These are phyloP conservation scores for Lagenaria siceraria DNA, from an alignment of 306 rosid species.

Conservation along the genomic window DNA sequence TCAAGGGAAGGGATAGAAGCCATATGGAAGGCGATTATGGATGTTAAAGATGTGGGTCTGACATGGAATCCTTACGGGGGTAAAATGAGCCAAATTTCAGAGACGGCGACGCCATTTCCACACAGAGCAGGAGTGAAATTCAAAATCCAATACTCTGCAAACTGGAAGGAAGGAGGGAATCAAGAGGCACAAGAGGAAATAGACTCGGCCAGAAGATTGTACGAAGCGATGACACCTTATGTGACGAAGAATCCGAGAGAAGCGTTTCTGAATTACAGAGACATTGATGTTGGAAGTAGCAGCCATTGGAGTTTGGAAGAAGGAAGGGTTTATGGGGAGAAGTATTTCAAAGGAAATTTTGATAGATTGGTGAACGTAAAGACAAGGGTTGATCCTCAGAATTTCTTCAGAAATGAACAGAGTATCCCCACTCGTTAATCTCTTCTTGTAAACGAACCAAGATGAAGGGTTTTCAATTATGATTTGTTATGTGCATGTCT, in stretches of 20 bases:
- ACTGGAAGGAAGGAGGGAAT: conserved; percentile 31
- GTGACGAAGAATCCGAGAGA: conserved; percentile 57
- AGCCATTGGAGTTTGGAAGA: neutral
- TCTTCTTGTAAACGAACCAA: neutral
- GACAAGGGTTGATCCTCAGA: conserved; percentile 17
- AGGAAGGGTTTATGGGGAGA: conserved; percentile 17
- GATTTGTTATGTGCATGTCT: neutral
- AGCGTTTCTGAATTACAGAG: conserved; percentile 38
- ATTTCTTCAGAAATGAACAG: conserved; percentile 26
- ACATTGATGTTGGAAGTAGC: conserved; percentile 43
- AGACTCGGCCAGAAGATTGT: conserved; percentile 9
- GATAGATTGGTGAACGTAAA: conserved; percentile 15
- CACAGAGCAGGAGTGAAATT: conserved; percentile 38
- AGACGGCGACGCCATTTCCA: conserved; percentile 40
- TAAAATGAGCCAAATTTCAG: conserved; percentile 42
- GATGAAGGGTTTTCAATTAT: neutral
- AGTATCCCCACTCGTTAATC: conserved; percentile 13
- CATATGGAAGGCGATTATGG: conserved; percentile 17
- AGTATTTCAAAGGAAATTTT: conserved; percentile 20
- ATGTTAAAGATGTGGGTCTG: neutral
- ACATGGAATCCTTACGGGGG: conserved; percentile 28
- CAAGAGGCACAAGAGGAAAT: conserved; percentile 13
- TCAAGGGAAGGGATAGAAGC: conserved; percentile 12
- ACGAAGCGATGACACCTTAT: conserved; percentile 36
- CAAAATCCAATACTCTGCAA: conserved; percentile 34